A percentile compares a stretch with the other conserved stretches of the same genome.
Conservation (phyloP, 352 stramenopile species). For the Globisporangium camurandrum region DNA sequence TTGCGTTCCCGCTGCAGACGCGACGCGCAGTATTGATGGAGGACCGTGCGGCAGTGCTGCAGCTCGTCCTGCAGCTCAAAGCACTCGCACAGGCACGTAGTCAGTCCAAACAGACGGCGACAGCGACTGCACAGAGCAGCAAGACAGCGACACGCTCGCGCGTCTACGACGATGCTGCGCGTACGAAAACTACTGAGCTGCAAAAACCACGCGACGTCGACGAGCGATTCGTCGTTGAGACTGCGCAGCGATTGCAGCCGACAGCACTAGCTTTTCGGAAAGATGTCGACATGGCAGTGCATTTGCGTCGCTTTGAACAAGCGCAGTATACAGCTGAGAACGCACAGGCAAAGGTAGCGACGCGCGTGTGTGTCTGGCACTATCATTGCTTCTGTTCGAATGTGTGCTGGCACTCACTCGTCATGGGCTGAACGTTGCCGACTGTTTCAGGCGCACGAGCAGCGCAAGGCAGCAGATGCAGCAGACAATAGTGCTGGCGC, state of each 20-base stretch:
- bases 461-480: constrained; percentile 17
- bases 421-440: too few species aligned
- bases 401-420: neutral
- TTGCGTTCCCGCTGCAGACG: constrained; percentile 34
- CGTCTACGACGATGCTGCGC: constrained; percentile 1
- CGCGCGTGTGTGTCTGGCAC: neutral
- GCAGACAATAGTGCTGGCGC: constrained; percentile 16
- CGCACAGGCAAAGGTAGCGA: constrained; percentile 24
- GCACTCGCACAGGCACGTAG: constrained; percentile 26
- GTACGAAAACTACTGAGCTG: neutral
- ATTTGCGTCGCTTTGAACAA: constrained; percentile 57
- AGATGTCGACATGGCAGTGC: constrained; percentile 57
- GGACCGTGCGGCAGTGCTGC: constrained; percentile 35
- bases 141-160: constrained; percentile 1
- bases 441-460: constrained; percentile 22
- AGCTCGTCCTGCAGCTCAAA: constrained; percentile 60
- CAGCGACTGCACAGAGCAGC: neutral
- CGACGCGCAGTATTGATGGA: constrained; percentile 63
- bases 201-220: constrained; percentile 32
- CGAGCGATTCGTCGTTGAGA: constrained; percentile 44
- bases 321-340: constrained; percentile 51
- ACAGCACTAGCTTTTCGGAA: constrained; percentile 45
- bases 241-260: constrained; percentile 30
- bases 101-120: constrained; percentile 15
- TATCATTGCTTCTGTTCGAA: neutral